These are phyloP conservation scores for Eimeria zaria DNA, from an alignment of 169 alveolate genomes.

Conservation along the genomic window DNA sequence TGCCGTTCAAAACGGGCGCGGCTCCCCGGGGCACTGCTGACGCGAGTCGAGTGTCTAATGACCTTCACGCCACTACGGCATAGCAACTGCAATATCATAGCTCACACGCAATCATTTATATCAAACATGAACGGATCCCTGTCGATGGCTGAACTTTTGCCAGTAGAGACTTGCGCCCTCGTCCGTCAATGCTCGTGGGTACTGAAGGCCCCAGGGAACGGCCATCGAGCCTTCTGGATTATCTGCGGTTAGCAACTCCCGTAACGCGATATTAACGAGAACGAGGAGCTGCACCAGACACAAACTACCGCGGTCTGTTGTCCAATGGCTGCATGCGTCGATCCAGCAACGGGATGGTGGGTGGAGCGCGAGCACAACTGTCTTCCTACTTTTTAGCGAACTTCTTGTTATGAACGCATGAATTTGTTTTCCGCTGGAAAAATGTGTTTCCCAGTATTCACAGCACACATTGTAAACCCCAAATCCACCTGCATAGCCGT, in stretches of 20 bases:
- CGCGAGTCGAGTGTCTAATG: neutral
- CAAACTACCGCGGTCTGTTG: neutral
- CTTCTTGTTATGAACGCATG: neutral
- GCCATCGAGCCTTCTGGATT: neutral
- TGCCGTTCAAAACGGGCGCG: neutral
- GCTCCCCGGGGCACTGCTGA: neutral
- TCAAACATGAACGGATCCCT: neutral
- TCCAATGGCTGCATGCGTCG: constrained; percentile 60
- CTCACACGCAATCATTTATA: neutral
- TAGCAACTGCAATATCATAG: neutral
- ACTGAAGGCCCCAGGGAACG: neutral
- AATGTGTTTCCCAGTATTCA: no score
- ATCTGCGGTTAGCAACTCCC: neutral
- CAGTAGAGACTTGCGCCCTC: neutral
- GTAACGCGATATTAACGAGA: neutral
- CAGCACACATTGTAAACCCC: no score
- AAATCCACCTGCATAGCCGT: no score
- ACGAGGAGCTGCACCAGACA: neutral
- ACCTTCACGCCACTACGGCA: neutral
- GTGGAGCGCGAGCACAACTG: neutral
- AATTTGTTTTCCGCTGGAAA: neutral
- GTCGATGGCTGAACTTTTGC: neutral
- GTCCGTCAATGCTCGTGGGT: neutral
- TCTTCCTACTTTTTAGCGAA: neutral
- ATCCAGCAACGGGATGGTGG: constrained; percentile 5